phyloP scores from a whole-genome alignment of 1,284 basidiomycete species.

The Amylostereum chailletii region DNA sequence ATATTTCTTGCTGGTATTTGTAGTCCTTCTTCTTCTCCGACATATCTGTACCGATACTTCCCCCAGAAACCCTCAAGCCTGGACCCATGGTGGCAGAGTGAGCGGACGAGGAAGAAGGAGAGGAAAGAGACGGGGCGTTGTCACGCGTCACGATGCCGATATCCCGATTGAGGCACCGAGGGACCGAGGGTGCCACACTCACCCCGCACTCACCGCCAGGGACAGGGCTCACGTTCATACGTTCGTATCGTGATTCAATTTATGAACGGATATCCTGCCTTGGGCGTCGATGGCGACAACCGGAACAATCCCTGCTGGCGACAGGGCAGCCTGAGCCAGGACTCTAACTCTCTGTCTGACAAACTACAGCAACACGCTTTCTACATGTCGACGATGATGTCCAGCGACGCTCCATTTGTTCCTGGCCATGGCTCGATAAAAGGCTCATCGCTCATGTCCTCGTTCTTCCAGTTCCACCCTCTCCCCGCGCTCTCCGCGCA shows the following conservation, averaged over 20 bases:
- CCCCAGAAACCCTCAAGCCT: background rate
- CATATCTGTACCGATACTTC: no score
- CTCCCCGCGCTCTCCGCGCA: background rate
- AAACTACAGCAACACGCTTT: no score
- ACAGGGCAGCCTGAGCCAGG: no score
- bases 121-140: background rate
- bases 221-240: background rate
- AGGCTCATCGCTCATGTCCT: background rate
- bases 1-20: slow-evolving; percentile 74
- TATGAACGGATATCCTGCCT: no score
- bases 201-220: background rate
- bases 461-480: background rate
- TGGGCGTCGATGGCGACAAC: no score
- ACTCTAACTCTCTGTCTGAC: no score
- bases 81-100: background rate
- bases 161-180: background rate
- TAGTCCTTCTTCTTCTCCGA: slow-evolving; percentile 34
- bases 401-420: background rate
- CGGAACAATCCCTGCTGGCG: no score
- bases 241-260: no score
- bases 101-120: background rate
- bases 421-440: background rate
- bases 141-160: background rate
- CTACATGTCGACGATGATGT: no score
- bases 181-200: background rate